phyloP scores from a whole-genome alignment of 345 rosid species.

The Kandelia obovata region DNA sequence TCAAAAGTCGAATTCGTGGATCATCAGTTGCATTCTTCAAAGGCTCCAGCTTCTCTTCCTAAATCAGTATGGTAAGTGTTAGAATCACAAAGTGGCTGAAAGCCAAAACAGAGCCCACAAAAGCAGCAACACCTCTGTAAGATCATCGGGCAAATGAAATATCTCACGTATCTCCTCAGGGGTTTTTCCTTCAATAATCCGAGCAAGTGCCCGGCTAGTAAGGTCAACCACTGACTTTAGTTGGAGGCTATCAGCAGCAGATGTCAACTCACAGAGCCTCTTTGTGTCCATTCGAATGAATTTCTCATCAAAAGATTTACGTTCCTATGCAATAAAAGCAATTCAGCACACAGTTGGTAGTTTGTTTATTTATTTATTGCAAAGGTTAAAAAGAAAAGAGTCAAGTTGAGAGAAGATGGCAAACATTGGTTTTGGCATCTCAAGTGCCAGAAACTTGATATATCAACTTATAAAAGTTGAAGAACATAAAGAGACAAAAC shows the following conservation, averaged over 20 bases:
- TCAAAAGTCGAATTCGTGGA: constrained; percentile 81
- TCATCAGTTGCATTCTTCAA: constrained; percentile 77
- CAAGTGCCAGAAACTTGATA: neutral
- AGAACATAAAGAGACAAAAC: neutral
- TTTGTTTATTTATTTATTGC: neutral
- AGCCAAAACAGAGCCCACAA: neutral
- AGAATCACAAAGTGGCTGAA: constrained; percentile 2
- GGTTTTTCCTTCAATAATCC: constrained; percentile 76
- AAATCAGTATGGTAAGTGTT: constrained; percentile 9
- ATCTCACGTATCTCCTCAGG: constrained; percentile 93
- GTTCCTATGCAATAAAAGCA: constrained; percentile 44
- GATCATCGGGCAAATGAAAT: constrained; percentile 96
- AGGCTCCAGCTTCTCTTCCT: constrained; percentile 98
- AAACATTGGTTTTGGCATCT: neutral
- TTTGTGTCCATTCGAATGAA: constrained; percentile 84
- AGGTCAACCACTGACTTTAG: constrained; percentile 89
- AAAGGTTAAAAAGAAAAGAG: neutral
- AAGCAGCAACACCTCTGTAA: constrained; percentile 68
- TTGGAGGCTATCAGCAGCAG: constrained; percentile 94
- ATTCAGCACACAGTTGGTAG: neutral
- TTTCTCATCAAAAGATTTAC: constrained; percentile 76
- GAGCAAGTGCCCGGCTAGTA: constrained; percentile 80
- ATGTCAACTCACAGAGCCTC: constrained; percentile 85
- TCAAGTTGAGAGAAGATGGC: neutral
- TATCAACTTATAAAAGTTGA: neutral